A percentile compares a stretch with the other conserved stretches of the same genome.
phyloP scores from a whole-genome alignment of 305 asterid species.

The Fraxinus latifolia region DNA sequence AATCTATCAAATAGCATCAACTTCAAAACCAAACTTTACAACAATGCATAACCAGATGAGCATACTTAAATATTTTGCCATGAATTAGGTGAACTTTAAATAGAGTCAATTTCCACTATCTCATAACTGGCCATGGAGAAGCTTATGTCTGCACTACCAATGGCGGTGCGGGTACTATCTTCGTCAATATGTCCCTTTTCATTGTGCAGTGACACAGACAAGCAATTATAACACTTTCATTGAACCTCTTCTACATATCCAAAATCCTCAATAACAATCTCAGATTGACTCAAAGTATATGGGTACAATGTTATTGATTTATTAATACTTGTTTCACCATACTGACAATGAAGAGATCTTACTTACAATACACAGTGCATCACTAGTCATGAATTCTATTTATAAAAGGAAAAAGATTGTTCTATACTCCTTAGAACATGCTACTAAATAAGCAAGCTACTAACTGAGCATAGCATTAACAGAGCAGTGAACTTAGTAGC shows the following conservation, averaged over 20 bases:
- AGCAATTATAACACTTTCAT: not conserved
- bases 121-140: not conserved
- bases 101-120: not conserved
- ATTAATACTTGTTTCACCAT: not conserved
- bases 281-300: not conserved
- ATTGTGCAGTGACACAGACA: not conserved
- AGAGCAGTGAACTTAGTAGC: not conserved
- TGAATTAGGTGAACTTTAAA: not conserved
- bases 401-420: not conserved
- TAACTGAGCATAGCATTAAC: not conserved
- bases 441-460: not conserved
- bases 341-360: not conserved
- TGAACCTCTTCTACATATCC: not conserved
- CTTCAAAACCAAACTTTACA: not conserved
- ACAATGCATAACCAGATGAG: not conserved
- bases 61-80: not conserved
- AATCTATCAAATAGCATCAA: not conserved
- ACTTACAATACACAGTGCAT: not conserved
- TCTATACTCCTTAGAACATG: not conserved
- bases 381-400: not conserved
- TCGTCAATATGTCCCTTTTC: not conserved
- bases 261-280: not conserved
- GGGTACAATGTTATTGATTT: not conserved
- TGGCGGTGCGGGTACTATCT: not conserved
- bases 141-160: not conserved